phyloP scores from a whole-genome alignment of 345 rosid genomes.

The Salix suchowensis region DNA sequence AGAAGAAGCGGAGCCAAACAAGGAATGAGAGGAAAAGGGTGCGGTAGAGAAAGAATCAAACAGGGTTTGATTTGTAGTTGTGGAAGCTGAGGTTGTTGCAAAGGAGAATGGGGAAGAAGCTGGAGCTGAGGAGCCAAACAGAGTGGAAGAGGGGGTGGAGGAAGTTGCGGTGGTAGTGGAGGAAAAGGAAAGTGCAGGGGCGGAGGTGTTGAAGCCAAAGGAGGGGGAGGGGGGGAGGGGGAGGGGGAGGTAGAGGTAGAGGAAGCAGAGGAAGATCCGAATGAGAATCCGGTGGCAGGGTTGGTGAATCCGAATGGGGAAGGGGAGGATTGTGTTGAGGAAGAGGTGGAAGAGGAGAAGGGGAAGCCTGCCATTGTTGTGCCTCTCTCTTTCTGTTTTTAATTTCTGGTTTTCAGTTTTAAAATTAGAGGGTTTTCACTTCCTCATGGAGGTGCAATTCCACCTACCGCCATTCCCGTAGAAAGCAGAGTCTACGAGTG shows the following conservation, averaged over 20 bases:
- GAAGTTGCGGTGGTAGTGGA: constrained; percentile 21
- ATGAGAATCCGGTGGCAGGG: constrained; percentile 3
- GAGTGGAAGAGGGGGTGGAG: constrained; percentile 2
- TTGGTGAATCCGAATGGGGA: constrained; percentile 41
- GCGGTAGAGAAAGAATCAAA: background rate
- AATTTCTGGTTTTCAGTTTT: background rate
- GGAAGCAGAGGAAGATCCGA: constrained; percentile 30
- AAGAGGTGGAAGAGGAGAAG: constrained; percentile 4
- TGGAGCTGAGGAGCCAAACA: background rate
- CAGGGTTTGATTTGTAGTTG: background rate
- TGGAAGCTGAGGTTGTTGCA: background rate
- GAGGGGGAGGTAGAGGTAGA: too few relatives aligned
- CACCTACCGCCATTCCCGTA: background rate
- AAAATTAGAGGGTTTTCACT: background rate
- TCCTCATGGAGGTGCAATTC: too few relatives aligned
- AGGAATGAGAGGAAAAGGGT: background rate
- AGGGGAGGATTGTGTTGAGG: constrained; percentile 8
- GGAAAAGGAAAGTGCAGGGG: constrained; percentile 1
- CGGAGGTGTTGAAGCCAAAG: constrained; percentile 22
- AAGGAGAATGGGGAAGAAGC: background rate
- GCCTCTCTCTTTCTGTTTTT: background rate
- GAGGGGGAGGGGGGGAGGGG: too few relatives aligned
- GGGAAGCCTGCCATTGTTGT: constrained; percentile 35
- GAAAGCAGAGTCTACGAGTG: background rate
- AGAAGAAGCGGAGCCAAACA: background rate